Conservation (phyloP, 2,329 filamentous ascomycete species). For the Celoporthe dispersa region DNA sequence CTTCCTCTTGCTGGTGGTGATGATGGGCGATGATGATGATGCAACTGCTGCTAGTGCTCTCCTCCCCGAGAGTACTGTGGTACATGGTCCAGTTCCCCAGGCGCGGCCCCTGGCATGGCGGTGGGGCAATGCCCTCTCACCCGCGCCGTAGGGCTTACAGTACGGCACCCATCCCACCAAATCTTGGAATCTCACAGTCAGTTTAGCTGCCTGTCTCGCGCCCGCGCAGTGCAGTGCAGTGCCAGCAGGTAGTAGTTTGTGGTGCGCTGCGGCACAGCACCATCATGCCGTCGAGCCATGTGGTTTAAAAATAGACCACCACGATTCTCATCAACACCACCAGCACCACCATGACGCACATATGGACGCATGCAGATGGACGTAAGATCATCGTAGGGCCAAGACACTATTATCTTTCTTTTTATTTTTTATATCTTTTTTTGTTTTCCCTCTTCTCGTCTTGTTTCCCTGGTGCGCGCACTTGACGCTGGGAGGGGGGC, state of each 20-base stretch:
- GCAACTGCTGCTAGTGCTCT: neutral
- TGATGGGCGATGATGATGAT: neutral
- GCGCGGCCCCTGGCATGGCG: slow-evolving; percentile 14
- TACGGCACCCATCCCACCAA: neutral
- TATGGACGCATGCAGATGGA: neutral
- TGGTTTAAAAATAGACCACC: neutral
- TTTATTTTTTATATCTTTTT: neutral
- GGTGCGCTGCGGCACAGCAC: neutral
- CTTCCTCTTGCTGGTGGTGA: neutral
- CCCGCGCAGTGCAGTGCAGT: slow-evolving; percentile 14
- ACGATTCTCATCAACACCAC: neutral
- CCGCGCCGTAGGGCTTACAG: slow-evolving; percentile 4
- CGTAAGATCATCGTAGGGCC: neutral
- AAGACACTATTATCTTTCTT: neutral
- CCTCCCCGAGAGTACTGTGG: neutral
- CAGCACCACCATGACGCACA: neutral
- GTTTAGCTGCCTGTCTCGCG: neutral
- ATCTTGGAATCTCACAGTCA: neutral
- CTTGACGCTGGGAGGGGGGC: neutral
- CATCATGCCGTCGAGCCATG: neutral
- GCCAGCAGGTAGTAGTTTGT: neutral
- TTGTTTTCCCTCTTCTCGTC: neutral
- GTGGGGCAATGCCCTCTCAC: neutral
- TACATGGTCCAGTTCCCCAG: neutral
- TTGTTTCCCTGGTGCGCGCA: too few species aligned